These are phyloP conservation scores for Acanthamoeba culbertsoni DNA, from an alignment of 208 protist genomes.

Conservation along the genomic window DNA sequence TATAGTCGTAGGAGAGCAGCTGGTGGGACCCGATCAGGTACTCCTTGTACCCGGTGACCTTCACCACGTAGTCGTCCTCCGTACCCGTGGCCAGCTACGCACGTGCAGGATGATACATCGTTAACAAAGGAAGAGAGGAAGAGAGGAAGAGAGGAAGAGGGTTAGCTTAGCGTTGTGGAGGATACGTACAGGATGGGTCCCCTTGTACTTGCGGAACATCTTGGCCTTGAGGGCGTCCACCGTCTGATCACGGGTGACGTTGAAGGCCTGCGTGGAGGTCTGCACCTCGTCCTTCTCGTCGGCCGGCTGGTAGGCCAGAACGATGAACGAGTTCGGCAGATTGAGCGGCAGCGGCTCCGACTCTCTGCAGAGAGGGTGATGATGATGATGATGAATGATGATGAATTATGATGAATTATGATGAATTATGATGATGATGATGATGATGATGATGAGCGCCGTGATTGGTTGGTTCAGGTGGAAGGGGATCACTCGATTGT, in stretches of 20 bases:
- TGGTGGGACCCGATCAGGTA: background rate
- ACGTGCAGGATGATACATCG: too few relatives aligned
- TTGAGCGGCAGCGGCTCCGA: slow-evolving; percentile 3
- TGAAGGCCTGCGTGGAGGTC: background rate
- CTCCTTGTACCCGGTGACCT: slow-evolving; percentile 18
- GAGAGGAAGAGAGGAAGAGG: background rate
- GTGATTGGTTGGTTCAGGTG: too few relatives aligned
- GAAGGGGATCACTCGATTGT: too few relatives aligned
- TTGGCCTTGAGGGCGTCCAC: background rate
- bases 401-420: background rate
- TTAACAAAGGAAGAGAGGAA: background rate
- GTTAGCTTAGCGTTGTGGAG: background rate
- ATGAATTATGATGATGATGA: background rate
- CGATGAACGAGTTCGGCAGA: background rate
- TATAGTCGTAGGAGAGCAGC: slow-evolving; percentile 32
- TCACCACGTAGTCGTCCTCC: slow-evolving; percentile 9
- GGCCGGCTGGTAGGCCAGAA: background rate
- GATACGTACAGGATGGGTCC: background rate
- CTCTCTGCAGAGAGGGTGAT: too few relatives aligned
- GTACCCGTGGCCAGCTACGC: background rate
- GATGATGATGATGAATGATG: too few relatives aligned
- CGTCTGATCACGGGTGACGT: background rate
- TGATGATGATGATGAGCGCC: too few relatives aligned
- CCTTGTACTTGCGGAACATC: slow-evolving; percentile 2
- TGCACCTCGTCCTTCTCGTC: background rate